These are phyloP conservation scores for Capsicum baccatum DNA, from an alignment of 257 asterid genomes.

Conservation along the genomic window DNA sequence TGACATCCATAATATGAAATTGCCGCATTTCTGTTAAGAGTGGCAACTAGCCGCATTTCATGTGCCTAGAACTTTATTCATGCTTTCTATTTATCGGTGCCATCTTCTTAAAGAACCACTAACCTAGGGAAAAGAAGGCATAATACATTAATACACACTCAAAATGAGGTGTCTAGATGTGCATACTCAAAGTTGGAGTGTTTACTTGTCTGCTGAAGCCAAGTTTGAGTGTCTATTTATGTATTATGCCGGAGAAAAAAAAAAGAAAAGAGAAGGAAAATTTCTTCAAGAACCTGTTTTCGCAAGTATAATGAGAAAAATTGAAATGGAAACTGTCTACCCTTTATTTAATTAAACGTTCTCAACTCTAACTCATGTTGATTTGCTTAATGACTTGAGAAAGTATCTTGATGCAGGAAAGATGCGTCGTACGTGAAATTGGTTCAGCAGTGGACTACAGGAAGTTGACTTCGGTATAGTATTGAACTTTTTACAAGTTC, in stretches of 20 bases:
- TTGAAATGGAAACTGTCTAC: not conserved
- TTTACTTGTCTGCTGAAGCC: too few species aligned
- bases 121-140: not conserved
- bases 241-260: not conserved
- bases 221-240: too few species aligned
- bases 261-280: not conserved
- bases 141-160: too few species aligned
- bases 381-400: slow-evolving; percentile 30
- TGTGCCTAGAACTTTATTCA: not conserved
- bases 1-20: not conserved
- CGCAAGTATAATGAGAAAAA: not conserved
- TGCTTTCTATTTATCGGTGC: not conserved
- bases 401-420: slow-evolving; percentile 63
- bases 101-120: not conserved
- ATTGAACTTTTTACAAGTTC: not conserved
- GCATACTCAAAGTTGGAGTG: too few species aligned
- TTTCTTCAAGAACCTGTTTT: not conserved
- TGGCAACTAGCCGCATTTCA: not conserved
- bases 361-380: not conserved
- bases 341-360: not conserved
- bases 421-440: slow-evolving; percentile 81
- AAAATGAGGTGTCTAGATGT: too few species aligned
- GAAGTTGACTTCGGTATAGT: slow-evolving; percentile 75
- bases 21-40: not conserved
- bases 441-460: slow-evolving; percentile 92